These are phyloP conservation scores for Didymella glomerata DNA, from an alignment of 2,329 filamentous ascomycete genomes.

Conservation along the genomic window DNA sequence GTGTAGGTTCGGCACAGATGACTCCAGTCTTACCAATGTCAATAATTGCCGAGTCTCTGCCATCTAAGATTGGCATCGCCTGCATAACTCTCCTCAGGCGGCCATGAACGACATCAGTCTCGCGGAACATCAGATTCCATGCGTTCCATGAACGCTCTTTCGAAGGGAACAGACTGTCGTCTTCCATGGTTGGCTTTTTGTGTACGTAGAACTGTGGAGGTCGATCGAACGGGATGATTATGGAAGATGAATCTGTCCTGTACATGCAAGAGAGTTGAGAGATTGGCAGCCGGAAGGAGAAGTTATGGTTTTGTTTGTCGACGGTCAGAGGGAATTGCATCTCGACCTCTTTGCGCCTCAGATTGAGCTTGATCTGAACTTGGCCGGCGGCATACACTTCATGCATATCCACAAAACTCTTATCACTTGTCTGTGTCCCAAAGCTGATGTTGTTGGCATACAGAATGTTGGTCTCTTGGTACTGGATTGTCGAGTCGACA, in stretches of 20 bases:
- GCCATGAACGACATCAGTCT: conserved; percentile 67
- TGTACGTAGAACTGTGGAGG: conserved; percentile 58
- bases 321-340: conserved; percentile 55
- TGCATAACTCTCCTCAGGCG: conserved; percentile 31
- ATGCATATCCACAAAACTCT: conserved; percentile 68
- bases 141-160: conserved; percentile 61
- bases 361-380: conserved; percentile 53
- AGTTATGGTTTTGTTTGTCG: conserved; percentile 32
- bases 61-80: conserved; percentile 37
- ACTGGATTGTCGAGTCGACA: conserved; percentile 29
- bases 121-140: conserved; percentile 67
- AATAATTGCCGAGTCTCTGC: conserved; percentile 62
- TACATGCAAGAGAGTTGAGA: conserved; percentile 55
- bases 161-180: conserved; percentile 28
- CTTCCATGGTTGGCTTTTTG: conserved; percentile 20
- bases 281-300: conserved; percentile 58
- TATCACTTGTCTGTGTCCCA: conserved; percentile 65
- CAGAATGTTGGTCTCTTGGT: conserved; percentile 40
- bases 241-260: conserved; percentile 20
- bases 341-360: conserved; percentile 55
- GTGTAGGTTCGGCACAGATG: conserved; percentile 3
- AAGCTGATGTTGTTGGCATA: conserved; percentile 64
- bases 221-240: conserved; percentile 48
- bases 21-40: conserved; percentile 61
- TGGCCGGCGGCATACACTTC: conserved; percentile 45